These are phyloP conservation scores for Fusarium secorum DNA, from an alignment of 2,329 filamentous ascomycete species.

Conservation along the genomic window DNA sequence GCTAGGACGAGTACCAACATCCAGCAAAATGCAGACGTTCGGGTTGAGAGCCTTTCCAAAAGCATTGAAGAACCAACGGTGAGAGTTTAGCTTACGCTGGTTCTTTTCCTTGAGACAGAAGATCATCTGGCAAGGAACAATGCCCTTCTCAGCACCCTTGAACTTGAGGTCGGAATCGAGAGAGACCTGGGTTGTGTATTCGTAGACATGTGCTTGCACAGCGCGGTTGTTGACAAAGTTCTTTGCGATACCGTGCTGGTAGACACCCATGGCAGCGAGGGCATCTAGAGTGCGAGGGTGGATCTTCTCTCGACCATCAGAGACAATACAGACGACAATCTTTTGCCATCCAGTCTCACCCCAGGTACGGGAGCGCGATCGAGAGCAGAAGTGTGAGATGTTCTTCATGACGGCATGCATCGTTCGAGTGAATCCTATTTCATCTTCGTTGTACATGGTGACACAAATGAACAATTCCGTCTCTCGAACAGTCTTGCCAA, in stretches of 20 bases:
- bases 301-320: slow-evolving; percentile 88
- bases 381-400: slow-evolving; percentile 93
- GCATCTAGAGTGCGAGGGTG: slow-evolving; percentile 93
- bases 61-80: slow-evolving; percentile 99
- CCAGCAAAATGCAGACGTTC: slow-evolving; percentile 95
- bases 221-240: slow-evolving; percentile 96
- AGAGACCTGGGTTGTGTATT: slow-evolving; percentile 98
- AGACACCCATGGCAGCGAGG: slow-evolving; percentile 94
- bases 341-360: slow-evolving; percentile 98
- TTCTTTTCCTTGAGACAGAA: slow-evolving; percentile 99
- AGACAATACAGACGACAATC: slow-evolving; percentile 97
- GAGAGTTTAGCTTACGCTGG: slow-evolving; percentile 95
- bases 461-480: slow-evolving; percentile 96
- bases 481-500: slow-evolving; percentile 82
- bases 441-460: slow-evolving; percentile 99
- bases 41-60: slow-evolving; percentile 92
- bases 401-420: slow-evolving; percentile 99
- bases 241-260: slow-evolving; percentile 98
- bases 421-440: slow-evolving; percentile 93
- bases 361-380: slow-evolving; percentile 93
- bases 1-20: slow-evolving; percentile 93
- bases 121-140: slow-evolving; percentile 96
- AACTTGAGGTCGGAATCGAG: slow-evolving; percentile 96
- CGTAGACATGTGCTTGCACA: slow-evolving; percentile 96
- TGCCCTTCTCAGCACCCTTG: slow-evolving; percentile 98